Evolutionary conservation across 169 alveolate genomes (phyloP), one percentile per base, ranked within the genome.

Genomic region (Plasmodium cynomolgi): DNA sequence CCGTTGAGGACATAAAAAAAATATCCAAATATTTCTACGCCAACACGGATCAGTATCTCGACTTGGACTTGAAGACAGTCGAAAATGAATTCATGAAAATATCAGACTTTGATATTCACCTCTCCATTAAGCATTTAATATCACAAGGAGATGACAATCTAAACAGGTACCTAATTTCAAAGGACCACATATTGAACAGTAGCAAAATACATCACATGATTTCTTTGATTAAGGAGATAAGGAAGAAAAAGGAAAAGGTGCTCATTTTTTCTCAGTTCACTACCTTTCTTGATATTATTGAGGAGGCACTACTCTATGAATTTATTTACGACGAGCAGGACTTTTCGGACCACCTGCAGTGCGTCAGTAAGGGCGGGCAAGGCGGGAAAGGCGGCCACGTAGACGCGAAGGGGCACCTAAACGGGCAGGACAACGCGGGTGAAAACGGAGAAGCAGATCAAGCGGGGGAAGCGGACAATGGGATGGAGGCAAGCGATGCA

Each of bases 221-320:
- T 20, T 95, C 94, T 58, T 68, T 97, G 8, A 75, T 97, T 47
- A 74, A 81, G 71, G 95, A 96, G 50, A 94, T 96, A 58, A 71
- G 94, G 56, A 80, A 72, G 41, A 82, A 81, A 39, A 97, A 96
- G 62, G 97, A 97, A 81, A 98, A 98, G 91, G 98, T 97, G 71
- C 96, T 98, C 82, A 94, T 98, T n/a, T 98, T 98, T 88, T 98
- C 99, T 13, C 99, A 98, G 92, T 98, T 97, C 90, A 97, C 99
- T 23, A 98, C 97, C 92, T 97, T 96, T 84, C 97, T 98, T 47
- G 99, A 98, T 92, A 93, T 98, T 44, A 95, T 98, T 13, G 98
- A 98, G 92, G 98, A 97, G 94, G 95, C 97, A 37, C 84, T 98
- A 80, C 31, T 81, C 6, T 85, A 85, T 15, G 93, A 85, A 23